Evolutionary conservation across 495 filamentous ascomycete species (phyloP), one percentile per base, ranked within the genome.

Genomic region (Penicillium silybi): DNA sequence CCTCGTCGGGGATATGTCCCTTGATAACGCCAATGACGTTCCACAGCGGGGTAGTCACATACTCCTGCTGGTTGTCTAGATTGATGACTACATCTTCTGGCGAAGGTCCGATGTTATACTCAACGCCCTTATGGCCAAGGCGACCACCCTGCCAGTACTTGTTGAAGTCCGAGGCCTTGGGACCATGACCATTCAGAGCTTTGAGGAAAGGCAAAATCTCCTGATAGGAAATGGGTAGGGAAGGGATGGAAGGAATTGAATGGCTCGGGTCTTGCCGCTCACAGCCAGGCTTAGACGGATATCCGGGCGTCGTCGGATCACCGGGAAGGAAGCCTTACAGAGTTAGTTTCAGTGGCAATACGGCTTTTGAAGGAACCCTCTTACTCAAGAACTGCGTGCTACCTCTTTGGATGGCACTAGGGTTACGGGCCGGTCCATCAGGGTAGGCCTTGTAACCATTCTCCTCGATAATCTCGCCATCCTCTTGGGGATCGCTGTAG

Each of bases 1-100:
- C 91, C 62, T 97, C 92, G 48, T 91, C 85, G 1, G 83, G 74
- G 46, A 96, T 83, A 8, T 82, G 85, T n/a, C 93, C 93, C 50
- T 96, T 96, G 68, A 98, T 91, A 25, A 91, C 77, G 27, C 93
- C 93, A 53, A 98, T 95, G 11, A 93, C 90, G 57, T 98, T 89
- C 95, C 95, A 98, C 48, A 93, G 69, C 4, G 91, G 90, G 0
- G 90, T 96, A 0, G 80, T 95, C 18, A 86, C 82, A 58, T 97
- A 96, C 39, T 96, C 87, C 65, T 96, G 89, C 53, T 90, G 74
- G 62, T 95, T 97, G 61, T 86, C 73, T 11, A 98, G 78, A 61
- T 95, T 93, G 45, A 97, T 75, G 2, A 84, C 81, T 1, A 93
- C 66, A 40, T 81, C 66, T 15, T 87, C 80, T 0, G 90, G 90